Evolutionary conservation across 129 eudicot genomes (phyloP).

Genomic region (Silybum marianum): DNA sequence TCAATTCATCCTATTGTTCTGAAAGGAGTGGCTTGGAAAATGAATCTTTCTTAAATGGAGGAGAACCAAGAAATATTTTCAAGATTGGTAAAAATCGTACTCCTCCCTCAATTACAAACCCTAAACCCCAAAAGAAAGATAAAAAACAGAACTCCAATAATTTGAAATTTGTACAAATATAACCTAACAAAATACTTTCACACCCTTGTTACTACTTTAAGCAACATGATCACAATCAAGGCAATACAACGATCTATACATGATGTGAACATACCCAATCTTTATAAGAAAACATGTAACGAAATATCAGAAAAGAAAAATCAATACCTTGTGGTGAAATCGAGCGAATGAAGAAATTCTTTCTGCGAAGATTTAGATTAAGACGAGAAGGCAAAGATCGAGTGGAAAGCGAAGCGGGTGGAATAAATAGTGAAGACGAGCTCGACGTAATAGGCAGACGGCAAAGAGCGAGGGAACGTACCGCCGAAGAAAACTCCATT

Average conservation of each 20-base stretch:
- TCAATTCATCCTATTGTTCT: neutral
- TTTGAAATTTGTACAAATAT: neutral
- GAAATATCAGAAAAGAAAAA: neutral
- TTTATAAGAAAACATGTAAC: neutral
- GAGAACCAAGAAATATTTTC: neutral
- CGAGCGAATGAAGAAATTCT: conserved; percentile 44
- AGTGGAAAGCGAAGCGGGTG: conserved; percentile 47
- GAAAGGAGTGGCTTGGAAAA: neutral
- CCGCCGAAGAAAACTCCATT: conserved; percentile 54
- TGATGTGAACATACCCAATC: neutral
- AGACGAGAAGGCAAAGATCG: conserved; percentile 36
- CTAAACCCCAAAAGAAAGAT: neutral
- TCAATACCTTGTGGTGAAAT: conserved; percentile 45
- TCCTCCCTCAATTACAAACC: neutral
- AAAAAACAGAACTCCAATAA: neutral
- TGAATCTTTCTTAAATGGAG: neutral
- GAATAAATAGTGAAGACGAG: conserved; percentile 9
- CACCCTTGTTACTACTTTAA: neutral
- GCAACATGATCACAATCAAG: conserved; percentile 12
- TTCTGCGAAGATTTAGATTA: conserved; percentile 32
- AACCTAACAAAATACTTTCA: conserved; percentile 13
- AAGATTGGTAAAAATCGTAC: no score
- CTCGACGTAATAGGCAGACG: conserved; percentile 23
- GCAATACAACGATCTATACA: neutral
- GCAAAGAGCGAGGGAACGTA: conserved; percentile 24